Evolutionary conservation across 352 stramenopile species (phyloP), one percentile per base, ranked within the genome.

Genomic region (Phytophthora rubi): DNA sequence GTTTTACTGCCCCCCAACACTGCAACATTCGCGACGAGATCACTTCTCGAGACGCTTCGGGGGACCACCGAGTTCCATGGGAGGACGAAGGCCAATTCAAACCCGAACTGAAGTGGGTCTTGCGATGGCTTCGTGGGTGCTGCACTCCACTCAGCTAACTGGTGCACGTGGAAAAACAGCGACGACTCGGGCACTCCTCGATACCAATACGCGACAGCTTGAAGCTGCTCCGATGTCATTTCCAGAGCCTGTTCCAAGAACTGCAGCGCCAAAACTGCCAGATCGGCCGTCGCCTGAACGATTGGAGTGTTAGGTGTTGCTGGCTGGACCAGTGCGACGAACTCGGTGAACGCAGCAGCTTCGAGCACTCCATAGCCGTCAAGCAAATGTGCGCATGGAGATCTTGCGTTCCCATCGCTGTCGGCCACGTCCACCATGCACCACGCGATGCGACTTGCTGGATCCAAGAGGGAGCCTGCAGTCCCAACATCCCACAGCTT

Each of bases 51-150:
- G 0, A 71, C 79, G 32, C 65, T 69, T 47, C 82, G 67, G 21
- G 62, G 7, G 0, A 88, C 60, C 2, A 13, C 30, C 0, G 26
- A 44, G 21, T 75, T 75, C 30, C 52, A 67, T 21, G 73, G 63
- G 16, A 92, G 79, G 0, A 92, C 80, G 15, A 68, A 71, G 0
- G 68, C 62, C 15, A 92, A 60, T 9, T 69, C 76, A 47, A 71
- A 92, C 18, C 79, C 84, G 26, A 90, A 86, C 8, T 72, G 64
- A 1, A 82, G 56, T 0, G 79, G 77, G 12, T 92, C 77, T 26
- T 53, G 42, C 0, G 62, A 66, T 6, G 71, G 57, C 18, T 67
- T 37, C 4, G 52, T 1, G 0, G 65, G 26, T n/a, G 30, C 56
- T 4, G 66, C 37, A 13, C 65, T 77, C 82, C 84, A 92, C 42